Evolutionary conservation across 306 rosid genomes (phyloP), one percentile per base, ranked within the genome.

Genomic region (Lathyrus aphaca): DNA sequence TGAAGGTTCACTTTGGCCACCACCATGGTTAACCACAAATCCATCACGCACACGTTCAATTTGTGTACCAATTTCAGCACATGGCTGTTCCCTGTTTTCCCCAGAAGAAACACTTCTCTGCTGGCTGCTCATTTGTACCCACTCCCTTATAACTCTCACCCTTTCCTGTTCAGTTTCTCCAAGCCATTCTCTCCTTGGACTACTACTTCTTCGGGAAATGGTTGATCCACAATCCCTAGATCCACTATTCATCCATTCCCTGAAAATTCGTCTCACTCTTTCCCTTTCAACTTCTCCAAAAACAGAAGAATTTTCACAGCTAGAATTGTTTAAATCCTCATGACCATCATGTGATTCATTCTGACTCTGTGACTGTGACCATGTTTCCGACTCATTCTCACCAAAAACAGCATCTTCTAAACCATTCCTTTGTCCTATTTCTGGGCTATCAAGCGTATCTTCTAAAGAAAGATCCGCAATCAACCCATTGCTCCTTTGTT

Each of bases 131-230:
- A 70, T 74, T 73, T 82, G 96, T 30, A 87, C 95, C 99, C 95
- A 83, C 88, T 94, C 99, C 80, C 99, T 82, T 70, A 86, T 83
- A 72, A 82, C 51, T 75, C 97, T 82, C 68, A 88, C 99, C 82
- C 99, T 86, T 84, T 86, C 97, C 86, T 91, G 97, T 74, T 94
- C 99, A 27, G 86, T 88, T 86, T 91, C 97, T 64, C 95, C 99
- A 59, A 86, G 95, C 92, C 96, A 88, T 72, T 87, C 90, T 55
- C 85, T 84, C 85, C 88, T 80, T 30, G 96, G 55, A 73, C 81
- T 63, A 61, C 59, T 79, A 66, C 29, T 86, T 77, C 82, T 65
- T 10, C 48, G 77, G 69, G 95, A 80, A 72, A 71, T 73, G 77
- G 73, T 80, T 8, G 96, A 74, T 14, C 81, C 72, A 54, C 77